Conservation (phyloP, 345 rosid species). For the Psidium friedrichsthalianum region DNA sequence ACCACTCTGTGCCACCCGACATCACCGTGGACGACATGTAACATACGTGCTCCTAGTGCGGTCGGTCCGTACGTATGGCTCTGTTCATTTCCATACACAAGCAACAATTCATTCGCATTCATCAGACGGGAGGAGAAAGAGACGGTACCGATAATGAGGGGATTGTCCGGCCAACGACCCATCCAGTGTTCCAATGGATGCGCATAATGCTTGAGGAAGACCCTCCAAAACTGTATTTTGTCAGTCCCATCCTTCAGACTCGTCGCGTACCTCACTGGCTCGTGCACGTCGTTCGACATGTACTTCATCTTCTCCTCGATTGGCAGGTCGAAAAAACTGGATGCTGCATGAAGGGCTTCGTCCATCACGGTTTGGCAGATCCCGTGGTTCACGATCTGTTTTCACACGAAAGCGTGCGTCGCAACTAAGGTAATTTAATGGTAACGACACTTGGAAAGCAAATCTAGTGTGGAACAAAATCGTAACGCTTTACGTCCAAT, state of each 20-base stretch:
- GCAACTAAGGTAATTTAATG: background rate
- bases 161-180: slow-evolving; percentile 51
- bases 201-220: slow-evolving; percentile 63
- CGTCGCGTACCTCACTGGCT: slow-evolving; percentile 49
- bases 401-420: background rate
- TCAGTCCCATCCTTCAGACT: slow-evolving; percentile 49
- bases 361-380: slow-evolving; percentile 32
- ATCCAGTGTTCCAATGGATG: slow-evolving; percentile 49
- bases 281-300: slow-evolving; percentile 37
- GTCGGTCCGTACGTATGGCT: background rate
- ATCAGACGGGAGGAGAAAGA: background rate
- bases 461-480: background rate
- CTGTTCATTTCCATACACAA: background rate
- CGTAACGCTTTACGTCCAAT: background rate
- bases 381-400: slow-evolving; percentile 50
- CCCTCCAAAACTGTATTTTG: slow-evolving; percentile 49
- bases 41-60: background rate
- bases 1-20: background rate
- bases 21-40: background rate
- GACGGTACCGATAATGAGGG: slow-evolving; percentile 35
- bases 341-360: slow-evolving; percentile 33
- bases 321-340: slow-evolving; percentile 32
- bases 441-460: background rate
- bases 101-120: background rate
- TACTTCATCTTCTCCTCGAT: slow-evolving; percentile 32